Conservation (phyloP, 1,284 basidiomycete species). For the Heterobasidion annosum region DNA sequence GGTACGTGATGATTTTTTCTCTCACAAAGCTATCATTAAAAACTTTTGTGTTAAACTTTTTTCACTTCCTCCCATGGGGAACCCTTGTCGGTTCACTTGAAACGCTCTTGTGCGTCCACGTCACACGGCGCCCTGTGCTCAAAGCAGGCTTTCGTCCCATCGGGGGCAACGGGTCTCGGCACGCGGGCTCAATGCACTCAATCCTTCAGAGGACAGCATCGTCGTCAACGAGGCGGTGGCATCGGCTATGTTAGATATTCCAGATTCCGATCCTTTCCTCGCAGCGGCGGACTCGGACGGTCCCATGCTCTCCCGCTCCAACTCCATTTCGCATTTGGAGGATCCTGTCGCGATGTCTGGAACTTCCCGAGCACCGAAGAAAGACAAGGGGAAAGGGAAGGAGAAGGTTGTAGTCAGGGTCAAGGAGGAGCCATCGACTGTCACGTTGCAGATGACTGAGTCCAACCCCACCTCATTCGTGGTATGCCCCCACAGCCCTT, state of each 20-base stretch:
- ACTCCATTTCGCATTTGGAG: slow-evolving; percentile 41
- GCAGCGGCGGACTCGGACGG: slow-evolving; percentile 8
- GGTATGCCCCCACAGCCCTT: slow-evolving; percentile 14
- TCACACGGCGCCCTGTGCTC: slow-evolving; percentile 8
- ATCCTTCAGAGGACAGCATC: slow-evolving; percentile 28
- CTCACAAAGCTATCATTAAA: not conserved
- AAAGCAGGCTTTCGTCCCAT: slow-evolving; percentile 41
- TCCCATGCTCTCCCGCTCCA: slow-evolving; percentile 42
- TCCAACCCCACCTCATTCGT: slow-evolving; percentile 13
- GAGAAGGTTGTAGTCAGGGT: slow-evolving; percentile 38
- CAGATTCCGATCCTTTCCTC: slow-evolving; percentile 28
- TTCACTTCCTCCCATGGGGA: slow-evolving; percentile 1
- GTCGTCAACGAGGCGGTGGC: slow-evolving; percentile 21
- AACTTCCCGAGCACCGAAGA: slow-evolving; percentile 23
- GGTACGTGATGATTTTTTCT: slow-evolving; percentile 34
- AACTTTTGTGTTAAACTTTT: slow-evolving; percentile 1
- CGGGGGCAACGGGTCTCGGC: slow-evolving; percentile 70
- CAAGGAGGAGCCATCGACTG: slow-evolving; percentile 58
- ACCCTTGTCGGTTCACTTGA: slow-evolving; percentile 10
- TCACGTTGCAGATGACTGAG: slow-evolving; percentile 17
- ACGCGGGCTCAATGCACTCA: slow-evolving; percentile 46
- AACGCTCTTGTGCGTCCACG: slow-evolving; percentile 12
- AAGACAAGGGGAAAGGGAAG: slow-evolving; percentile 47
- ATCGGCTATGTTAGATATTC: slow-evolving; percentile 26
- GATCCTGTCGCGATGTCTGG: slow-evolving; percentile 20